Base-by-base conservation (phyloP, 2,329 filamentous ascomycete genomes). In the Bipolaris oryzae region DNA sequence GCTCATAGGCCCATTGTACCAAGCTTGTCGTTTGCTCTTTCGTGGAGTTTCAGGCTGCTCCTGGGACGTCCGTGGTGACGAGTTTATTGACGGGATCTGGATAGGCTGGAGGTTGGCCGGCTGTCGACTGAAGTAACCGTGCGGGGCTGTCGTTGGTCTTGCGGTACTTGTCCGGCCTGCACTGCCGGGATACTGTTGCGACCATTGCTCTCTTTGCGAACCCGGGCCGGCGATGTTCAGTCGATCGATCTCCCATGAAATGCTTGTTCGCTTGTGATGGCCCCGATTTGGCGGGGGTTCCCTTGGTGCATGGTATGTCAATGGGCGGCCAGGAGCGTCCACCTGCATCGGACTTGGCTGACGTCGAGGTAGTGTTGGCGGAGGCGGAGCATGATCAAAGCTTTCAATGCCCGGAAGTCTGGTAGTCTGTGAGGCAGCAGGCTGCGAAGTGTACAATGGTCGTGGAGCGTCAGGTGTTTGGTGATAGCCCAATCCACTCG, bases 351-450 rank as follows among this genome's bases (percentile, higher is more conserved):
- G 90, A 50, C 90, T 92, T 2, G 85, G 81, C 51, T 84, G 83
- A 44, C 88, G 85, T 46, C 86, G 83, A 1, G 85, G 84, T 0
- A 89, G 85, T 11, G 81, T 74, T 1, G 87, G 84, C 18, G 84
- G 84, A 55, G 85, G 84, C 23, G 87, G 89, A 21, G 90, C 81
- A 53, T 91, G 88, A 69, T 94, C 92, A 67, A 97, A 96, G 15
- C 91, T 96, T 73, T 96, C 92, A 63, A 97, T 97, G 13, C 93
- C 92, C 0, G 93, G 93, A 13, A 97, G 82, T 37, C 91, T 87
- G 13, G 91, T 80, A 4, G 82, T 84, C 65, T 88, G 87, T 48
- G 77, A 70, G 75, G 81, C 74, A 77, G 86, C 63, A 74, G 84
- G 71, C 76, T 85, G 73, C 70, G 83, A 71, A 55, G 83, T 70